Evolutionary conservation across 2,329 filamentous ascomycete species (phyloP).

Genomic region (Phialocephala sp.): DNA sequence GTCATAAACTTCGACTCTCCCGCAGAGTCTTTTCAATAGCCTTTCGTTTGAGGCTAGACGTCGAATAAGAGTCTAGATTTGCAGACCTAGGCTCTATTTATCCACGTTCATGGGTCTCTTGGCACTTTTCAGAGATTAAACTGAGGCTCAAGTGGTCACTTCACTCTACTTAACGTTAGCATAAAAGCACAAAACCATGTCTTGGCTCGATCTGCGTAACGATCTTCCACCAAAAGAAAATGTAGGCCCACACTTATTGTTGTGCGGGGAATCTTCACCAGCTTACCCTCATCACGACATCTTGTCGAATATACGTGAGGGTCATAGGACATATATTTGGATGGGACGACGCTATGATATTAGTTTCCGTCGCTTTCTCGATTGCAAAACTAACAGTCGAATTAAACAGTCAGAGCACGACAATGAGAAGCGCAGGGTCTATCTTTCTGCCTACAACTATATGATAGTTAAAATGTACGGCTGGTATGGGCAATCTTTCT

Average conservation of each 20-base stretch:
- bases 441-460: constrained; percentile 43
- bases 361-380: constrained; percentile 42
- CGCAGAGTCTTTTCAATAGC: no score
- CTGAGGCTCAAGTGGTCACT: neutral
- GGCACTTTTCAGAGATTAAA: neutral
- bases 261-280: constrained; percentile 43
- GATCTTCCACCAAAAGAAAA: constrained; percentile 17
- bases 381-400: constrained; percentile 39
- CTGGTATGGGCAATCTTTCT: constrained; percentile 50
- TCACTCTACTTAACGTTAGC: neutral
- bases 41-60: no score
- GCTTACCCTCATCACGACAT: constrained; percentile 44
- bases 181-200: neutral
- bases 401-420: constrained; percentile 35
- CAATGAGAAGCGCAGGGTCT: constrained; percentile 48
- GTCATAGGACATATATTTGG: constrained; percentile 40
- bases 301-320: constrained; percentile 44
- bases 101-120: no score
- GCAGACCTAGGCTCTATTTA: no score
- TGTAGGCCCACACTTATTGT: constrained; percentile 41
- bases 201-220: neutral
- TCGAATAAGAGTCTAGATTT: no score
- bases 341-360: constrained; percentile 47
- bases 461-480: constrained; percentile 46
- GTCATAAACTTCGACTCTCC: no score